These are phyloP conservation scores for Sphagnum contortum DNA, from an alignment of 225 moss, liverwort and hornwort species.

Conservation along the genomic window DNA sequence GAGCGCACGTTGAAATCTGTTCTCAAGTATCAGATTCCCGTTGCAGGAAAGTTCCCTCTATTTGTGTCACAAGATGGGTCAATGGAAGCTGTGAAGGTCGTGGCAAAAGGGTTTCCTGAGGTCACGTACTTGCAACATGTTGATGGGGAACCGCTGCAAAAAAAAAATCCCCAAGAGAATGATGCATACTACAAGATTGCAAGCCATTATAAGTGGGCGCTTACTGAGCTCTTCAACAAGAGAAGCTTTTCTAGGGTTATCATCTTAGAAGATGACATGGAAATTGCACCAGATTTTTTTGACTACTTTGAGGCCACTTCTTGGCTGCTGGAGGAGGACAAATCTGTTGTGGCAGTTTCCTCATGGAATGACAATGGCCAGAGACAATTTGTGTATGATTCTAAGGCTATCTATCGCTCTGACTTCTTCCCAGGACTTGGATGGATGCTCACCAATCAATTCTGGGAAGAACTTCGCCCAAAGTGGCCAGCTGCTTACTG, in stretches of 20 bases:
- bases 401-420: conserved; percentile 72
- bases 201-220: conserved; percentile 92
- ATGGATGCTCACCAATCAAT: conserved; percentile 89
- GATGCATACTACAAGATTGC: conserved; percentile 93
- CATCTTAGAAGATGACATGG: conserved; percentile 99
- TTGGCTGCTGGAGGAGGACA: conserved; percentile 64
- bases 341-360: conserved; percentile 79
- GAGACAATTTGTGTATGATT: conserved; percentile 70
- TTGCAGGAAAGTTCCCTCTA: conserved; percentile 76
- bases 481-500: conserved; percentile 95
- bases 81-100: conserved; percentile 43
- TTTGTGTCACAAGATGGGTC: conserved; percentile 78
- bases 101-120: conserved; percentile 41
- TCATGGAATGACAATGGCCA: conserved; percentile 99
- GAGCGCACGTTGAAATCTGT: conserved; percentile 81
- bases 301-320: conserved; percentile 83
- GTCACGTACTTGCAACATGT: conserved; percentile 52
- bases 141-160: conserved; percentile 48
- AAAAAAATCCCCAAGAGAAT: conserved; percentile 39
- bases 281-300: conserved; percentile 88
- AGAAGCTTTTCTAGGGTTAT: conserved; percentile 66
- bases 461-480: conserved; percentile 94
- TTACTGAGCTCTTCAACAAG: conserved; percentile 63
- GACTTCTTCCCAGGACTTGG: conserved; percentile 98
- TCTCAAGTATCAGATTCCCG: conserved; percentile 57